Percentiles rank a stretch among this genome's conserved stretches.
Conservation (phyloP, 2,329 filamentous ascomycete genomes). For the Dissoconium aciculare region DNA sequence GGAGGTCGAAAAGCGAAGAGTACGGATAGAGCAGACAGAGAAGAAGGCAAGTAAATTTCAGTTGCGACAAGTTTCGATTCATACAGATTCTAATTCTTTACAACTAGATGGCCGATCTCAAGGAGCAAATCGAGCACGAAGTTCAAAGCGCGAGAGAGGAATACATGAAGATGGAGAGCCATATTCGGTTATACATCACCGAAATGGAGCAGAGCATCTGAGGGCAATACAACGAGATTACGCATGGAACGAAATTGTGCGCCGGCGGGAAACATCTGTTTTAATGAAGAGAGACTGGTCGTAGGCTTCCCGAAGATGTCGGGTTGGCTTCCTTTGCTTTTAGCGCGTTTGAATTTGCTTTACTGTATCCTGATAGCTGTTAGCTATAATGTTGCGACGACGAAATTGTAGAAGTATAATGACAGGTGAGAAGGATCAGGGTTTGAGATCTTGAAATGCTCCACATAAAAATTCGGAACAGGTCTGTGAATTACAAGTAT, state of each 20-base stretch:
- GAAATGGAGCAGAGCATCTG: constrained; percentile 88
- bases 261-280: too few relatives aligned
- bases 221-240: too few relatives aligned
- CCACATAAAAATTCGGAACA: constrained; percentile 19
- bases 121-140: constrained; percentile 93
- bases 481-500: constrained; percentile 18
- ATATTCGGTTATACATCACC: constrained; percentile 93
- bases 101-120: constrained; percentile 80
- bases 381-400: too few relatives aligned
- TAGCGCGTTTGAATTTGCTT: too few relatives aligned
- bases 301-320: too few relatives aligned
- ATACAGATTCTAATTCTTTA: neutral
- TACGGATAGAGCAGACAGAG: constrained; percentile 95
- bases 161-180: constrained; percentile 93
- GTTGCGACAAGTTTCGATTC: neutral
- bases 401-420: constrained; percentile 1
- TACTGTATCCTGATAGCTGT: too few relatives aligned
- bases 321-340: too few relatives aligned
- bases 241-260: too few relatives aligned
- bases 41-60: constrained; percentile 59
- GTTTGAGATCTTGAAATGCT: constrained; percentile 10
- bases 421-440: constrained; percentile 4
- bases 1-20: constrained; percentile 79
- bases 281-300: too few relatives aligned
- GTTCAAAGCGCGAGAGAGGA: constrained; percentile 81